Evolutionary conservation across 768 basidiomycete genomes (phyloP), one percentile per base, ranked within the genome.

Genomic region (Erythrobasidium yunnanense): DNA sequence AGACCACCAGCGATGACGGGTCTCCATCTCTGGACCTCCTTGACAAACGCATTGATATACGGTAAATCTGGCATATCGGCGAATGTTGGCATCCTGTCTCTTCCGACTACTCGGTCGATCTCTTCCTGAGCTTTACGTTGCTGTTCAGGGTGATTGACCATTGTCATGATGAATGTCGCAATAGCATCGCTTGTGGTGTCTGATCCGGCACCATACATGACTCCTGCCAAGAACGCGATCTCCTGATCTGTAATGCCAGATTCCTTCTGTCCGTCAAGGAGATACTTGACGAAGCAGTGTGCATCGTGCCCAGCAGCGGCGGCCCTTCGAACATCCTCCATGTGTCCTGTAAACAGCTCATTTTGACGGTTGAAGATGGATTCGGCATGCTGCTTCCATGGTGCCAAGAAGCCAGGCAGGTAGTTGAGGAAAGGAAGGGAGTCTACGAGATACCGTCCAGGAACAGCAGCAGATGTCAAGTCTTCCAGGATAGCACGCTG

Each of bases 121-220:
- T 69, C 68, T 18, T 65, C 66, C 18, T 69, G 66, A 5, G 68
- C 68, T 8, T 42, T 34, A 11, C 45, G 8, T 35, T 56, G 58
- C 34, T 50, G 45, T 2, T 66, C 57, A 6, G 68, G 68, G 56
- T 69, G 55, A 18, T 60, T 69, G 29, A 66, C 56, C 54, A 58
- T 60, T 25, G 63, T 47, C 55, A 66, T 55, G 54, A 66, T 66
- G 66, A 66, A 66, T 13, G 50, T 86, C 82, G 68, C 85, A 85
- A 0, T 78, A 74, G 38, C 84, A 78, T 29, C 83, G 80, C 46
- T 81, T 81, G 85, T 84, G 84, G 74, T 86, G 85, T 53, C 85
- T 76, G 55, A 85, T 71, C 55, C 65, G 47, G 53, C 65, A 32
- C 63, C 63, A 34, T 60, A 65, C 52, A 68, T 66, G 8, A 68